Evolutionary conservation across 345 rosid genomes (phyloP), one percentile per base, ranked within the genome.

Genomic region (Camelina hispida): DNA sequence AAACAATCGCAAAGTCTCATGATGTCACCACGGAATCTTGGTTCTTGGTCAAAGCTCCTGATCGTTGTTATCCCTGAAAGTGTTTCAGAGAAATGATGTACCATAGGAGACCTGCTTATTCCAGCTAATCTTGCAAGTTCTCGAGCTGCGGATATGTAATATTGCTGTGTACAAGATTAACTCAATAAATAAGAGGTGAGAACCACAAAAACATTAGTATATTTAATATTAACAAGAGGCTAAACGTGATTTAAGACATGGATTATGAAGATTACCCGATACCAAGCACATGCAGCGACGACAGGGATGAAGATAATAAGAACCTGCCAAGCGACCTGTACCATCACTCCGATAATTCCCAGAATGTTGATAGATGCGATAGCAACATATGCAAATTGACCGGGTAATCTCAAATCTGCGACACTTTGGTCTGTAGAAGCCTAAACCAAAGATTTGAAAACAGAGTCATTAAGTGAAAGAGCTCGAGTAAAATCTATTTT

Each of bases 251-350:
- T 38, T 17, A 17, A 22, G 55, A 28, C n/a, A 56, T 53, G n/a
- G 35, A 34, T 18, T 28, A 73, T 40, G 72, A 62, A 15, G 43
- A 55, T 72, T 83, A 89, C 97, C 93, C 88, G 96, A 77, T 87
- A 88, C 96, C 88, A 88, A 53, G 87, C 54, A 79, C 84, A 85
- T 66, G 73, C 61, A 25, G 86, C 80, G 51, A 85, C 69, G 17
- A 84, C 84, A 7, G 96, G 96, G 59, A 93, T 81, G 59, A 88
- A 89, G 66, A 85, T 72, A 16, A 89, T 70, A 65, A 93, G 90
- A 55, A 93, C 89, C 77, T 91, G 91, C 96, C 98, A 93, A 16
- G 91, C 89, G 50, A 82, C 96, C 71, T 84, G 89, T 57, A 91
- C 87, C 91, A 89, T 88, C 72, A 93, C 87, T 9, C 74, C 84